phyloP scores from a whole-genome alignment of 495 filamentous ascomycete species.

The Penicillium mononematosum region DNA sequence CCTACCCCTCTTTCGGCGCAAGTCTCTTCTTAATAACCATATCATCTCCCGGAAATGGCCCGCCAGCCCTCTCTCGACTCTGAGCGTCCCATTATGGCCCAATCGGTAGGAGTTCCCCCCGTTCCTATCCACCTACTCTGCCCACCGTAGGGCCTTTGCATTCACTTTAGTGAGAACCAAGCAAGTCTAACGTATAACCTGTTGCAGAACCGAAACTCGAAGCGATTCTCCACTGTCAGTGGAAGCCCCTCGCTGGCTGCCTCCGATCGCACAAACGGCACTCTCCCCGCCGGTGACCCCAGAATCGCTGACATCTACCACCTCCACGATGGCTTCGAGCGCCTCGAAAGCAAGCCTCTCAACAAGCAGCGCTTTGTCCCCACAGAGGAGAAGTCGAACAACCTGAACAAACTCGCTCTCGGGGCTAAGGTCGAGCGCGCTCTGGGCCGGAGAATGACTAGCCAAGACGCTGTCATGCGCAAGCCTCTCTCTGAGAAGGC shows the following conservation, averaged over 20 bases:
- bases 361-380: slow-evolving; percentile 81
- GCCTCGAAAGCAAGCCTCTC: slow-evolving; percentile 88
- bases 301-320: slow-evolving; percentile 70
- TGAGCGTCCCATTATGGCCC: slow-evolving; percentile 72
- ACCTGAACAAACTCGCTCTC: slow-evolving; percentile 84
- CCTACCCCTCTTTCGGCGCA: background rate
- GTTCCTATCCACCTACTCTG: slow-evolving; percentile 12
- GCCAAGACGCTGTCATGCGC: slow-evolving; percentile 89
- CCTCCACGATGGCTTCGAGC: slow-evolving; percentile 78
- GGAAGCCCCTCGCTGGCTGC: slow-evolving; percentile 69
- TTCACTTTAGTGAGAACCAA: background rate
- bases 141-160: background rate
- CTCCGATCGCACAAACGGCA: slow-evolving; percentile 59
- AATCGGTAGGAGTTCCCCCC: slow-evolving; percentile 57
- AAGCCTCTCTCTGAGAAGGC: slow-evolving; percentile 53
- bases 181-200: slow-evolving; percentile 18
- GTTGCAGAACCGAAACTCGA: slow-evolving; percentile 60
- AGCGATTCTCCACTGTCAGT: slow-evolving; percentile 80
- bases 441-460: slow-evolving; percentile 80
- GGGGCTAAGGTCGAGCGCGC: slow-evolving; percentile 94
- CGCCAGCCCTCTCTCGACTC: slow-evolving; percentile 72
- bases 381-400: slow-evolving; percentile 76
- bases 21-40: background rate
- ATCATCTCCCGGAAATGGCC: slow-evolving; percentile 32
- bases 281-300: slow-evolving; percentile 57